Base-by-base conservation (phyloP, 2,329 filamentous ascomycete genomes). In the Coleophoma cylindrospora region DNA sequence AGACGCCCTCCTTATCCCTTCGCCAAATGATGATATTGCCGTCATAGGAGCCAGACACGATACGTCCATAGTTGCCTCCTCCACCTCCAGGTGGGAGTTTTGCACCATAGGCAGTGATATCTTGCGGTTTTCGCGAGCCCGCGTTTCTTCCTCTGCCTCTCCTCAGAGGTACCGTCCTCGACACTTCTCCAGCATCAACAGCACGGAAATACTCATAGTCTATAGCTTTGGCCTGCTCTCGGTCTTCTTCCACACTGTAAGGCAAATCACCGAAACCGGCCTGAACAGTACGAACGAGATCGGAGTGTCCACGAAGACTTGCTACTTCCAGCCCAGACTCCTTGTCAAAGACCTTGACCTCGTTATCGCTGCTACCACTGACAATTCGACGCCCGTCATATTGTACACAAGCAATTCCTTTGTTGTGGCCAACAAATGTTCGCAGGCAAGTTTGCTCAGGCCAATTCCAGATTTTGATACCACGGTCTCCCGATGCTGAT, bases 401-500 rank as follows among this genome's bases (percentile, higher is more conserved):
- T 68, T 99, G 92, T 14, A 99, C 91, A 66, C 94, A 99, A 3
- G 94, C 94, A 60, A 99, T 97, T 33, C 94, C 94, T 66, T 99
- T 99, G 55, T 82, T 83, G 62, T 99, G 94, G 2, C 92, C 94
- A 37, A 88, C 76, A 34, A 95, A 83, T 1, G 89, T 95, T 60
- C 87, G 83, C 41, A 80, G 77, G 66, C 89, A 92, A 40, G 79
- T 73, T 50, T 90, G 88, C 8, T 83, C 87, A 15, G 86, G 86
- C 73, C 95, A 89, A 66, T 95, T 86, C 94, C 94, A 99, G 17
- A 96, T 79, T 67, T 96, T 96, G 70, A 99, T 91, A 55, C 87
- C 83, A 36, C 94, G 85, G 66, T 99, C 94, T 15, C 94, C 94
- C 48, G 91, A 96, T 10, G 92, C 94, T 3, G 94, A 97, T 2